A percentile compares a stretch with the other conserved stretches of the same genome.
phyloP scores from a whole-genome alignment of 768 basidiomycete genomes.

The Dendrothele bispora region DNA sequence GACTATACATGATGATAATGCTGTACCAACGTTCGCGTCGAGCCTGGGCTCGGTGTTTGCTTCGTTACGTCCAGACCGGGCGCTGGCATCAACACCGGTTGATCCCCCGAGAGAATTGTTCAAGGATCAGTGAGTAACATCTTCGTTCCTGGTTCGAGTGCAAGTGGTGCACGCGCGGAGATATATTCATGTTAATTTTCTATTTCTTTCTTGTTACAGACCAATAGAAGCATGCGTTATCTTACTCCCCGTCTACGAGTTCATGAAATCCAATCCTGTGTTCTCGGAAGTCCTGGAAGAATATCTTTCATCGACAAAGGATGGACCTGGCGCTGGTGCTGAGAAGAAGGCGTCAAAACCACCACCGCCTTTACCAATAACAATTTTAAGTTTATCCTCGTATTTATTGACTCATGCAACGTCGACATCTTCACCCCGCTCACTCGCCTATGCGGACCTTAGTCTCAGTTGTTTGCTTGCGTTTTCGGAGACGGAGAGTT shows the following conservation, averaged over 20 bases:
- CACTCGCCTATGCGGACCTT: constrained; percentile 62
- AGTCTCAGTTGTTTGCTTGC: constrained; percentile 52
- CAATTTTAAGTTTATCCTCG: constrained; percentile 57
- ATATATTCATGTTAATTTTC: not conserved
- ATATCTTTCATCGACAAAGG: constrained; percentile 22
- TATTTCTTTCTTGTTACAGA: constrained; percentile 29
- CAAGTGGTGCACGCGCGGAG: not conserved
- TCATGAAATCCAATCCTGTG: constrained; percentile 46
- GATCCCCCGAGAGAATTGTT: constrained; percentile 54
- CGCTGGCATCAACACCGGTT: constrained; percentile 43
- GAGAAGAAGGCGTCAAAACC: constrained; percentile 19
- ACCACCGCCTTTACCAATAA: constrained; percentile 40
- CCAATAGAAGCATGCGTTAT: constrained; percentile 62
- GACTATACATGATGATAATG: constrained; percentile 49
- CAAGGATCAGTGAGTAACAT: constrained; percentile 57
- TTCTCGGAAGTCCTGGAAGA: constrained; percentile 51
- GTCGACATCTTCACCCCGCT: constrained; percentile 55
- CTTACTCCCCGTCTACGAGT: constrained; percentile 62
- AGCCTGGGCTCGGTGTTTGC: constrained; percentile 52
- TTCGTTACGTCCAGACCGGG: constrained; percentile 55
- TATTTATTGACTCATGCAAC: constrained; percentile 70
- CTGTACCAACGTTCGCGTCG: constrained; percentile 47
- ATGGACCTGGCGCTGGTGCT: not conserved
- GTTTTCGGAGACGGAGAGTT: constrained; percentile 47
- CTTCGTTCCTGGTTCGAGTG: too few species aligned